These are phyloP conservation scores for Escovopsis sp. DNA, from an alignment of 2,329 filamentous ascomycete species.

Conservation along the genomic window DNA sequence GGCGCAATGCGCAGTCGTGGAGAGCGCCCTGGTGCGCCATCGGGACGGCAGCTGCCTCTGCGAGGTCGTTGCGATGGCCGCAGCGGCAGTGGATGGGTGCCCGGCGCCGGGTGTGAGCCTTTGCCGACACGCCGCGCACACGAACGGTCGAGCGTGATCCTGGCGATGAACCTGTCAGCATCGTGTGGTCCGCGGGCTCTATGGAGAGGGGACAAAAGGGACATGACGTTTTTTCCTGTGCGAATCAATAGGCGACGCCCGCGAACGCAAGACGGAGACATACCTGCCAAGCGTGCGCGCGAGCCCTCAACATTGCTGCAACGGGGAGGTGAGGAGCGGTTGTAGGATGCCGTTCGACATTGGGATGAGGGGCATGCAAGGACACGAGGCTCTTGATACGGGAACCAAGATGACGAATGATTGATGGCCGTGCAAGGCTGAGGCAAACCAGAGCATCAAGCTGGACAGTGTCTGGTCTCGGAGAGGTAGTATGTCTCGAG, in stretches of 20 bases:
- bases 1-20: constrained; percentile 12
- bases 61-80: no score
- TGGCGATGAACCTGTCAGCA: constrained; percentile 8
- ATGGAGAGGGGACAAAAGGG: not conserved
- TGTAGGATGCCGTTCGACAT: constrained; percentile 3
- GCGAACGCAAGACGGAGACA: constrained; percentile 2
- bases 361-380: not conserved
- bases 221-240: constrained; percentile 1
- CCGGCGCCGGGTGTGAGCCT: constrained; percentile 11
- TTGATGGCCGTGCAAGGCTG: no score
- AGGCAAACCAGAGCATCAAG: no score
- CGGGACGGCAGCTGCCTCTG: not conserved
- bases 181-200: not conserved
- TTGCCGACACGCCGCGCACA: constrained; percentile 26
- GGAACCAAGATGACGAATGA: no score
- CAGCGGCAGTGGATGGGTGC: not conserved
- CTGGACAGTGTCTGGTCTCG: no score
- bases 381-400: no score
- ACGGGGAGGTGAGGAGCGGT: constrained; percentile 1
- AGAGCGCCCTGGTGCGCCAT: constrained; percentile 12
- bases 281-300: constrained; percentile 25
- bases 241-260: no score
- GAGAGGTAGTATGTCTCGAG: no score
- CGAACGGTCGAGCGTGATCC: constrained; percentile 24
- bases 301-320: constrained; percentile 28